Evolutionary conservation across 2,329 filamentous ascomycete species (phyloP).

Genomic region (Cercospora nicotianae): DNA sequence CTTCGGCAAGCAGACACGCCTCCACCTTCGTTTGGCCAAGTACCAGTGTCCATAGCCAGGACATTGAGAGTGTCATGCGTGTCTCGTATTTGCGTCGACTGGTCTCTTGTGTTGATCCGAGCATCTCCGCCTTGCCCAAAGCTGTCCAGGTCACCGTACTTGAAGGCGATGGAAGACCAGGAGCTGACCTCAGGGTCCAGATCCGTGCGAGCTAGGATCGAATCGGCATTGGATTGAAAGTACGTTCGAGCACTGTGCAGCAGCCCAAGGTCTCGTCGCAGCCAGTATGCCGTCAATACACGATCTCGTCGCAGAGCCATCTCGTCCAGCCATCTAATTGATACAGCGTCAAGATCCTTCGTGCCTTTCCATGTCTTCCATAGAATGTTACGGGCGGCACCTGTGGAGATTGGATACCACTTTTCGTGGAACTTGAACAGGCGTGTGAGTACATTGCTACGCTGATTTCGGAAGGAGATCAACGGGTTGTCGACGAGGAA

Average conservation of each 20-base stretch:
- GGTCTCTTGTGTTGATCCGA: constrained; percentile 52
- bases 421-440: constrained; percentile 9
- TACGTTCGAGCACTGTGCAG: constrained; percentile 11
- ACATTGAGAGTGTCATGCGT: constrained; percentile 44
- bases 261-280: constrained; percentile 11
- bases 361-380: constrained; percentile 14
- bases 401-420: constrained; percentile 12
- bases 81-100: constrained; percentile 47
- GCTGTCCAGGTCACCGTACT: constrained; percentile 53
- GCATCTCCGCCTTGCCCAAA: constrained; percentile 57
- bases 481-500: constrained; percentile 13
- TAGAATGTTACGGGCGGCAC: constrained; percentile 10
- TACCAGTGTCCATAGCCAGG: constrained; percentile 45
- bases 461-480: constrained; percentile 12
- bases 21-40: constrained; percentile 47
- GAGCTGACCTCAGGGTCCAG: constrained; percentile 54
- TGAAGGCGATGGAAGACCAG: constrained; percentile 55
- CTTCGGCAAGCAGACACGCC: constrained; percentile 46
- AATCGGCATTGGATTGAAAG: constrained; percentile 51
- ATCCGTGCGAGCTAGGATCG: constrained; percentile 53
- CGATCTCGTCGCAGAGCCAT: constrained; percentile 7
- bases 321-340: constrained; percentile 15
- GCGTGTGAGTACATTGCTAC: not conserved
- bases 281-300: constrained; percentile 11
- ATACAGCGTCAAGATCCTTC: constrained; percentile 14